Conservation (phyloP, 1,139 yeast species). For the Kluyveromyces marxianus region DNA sequence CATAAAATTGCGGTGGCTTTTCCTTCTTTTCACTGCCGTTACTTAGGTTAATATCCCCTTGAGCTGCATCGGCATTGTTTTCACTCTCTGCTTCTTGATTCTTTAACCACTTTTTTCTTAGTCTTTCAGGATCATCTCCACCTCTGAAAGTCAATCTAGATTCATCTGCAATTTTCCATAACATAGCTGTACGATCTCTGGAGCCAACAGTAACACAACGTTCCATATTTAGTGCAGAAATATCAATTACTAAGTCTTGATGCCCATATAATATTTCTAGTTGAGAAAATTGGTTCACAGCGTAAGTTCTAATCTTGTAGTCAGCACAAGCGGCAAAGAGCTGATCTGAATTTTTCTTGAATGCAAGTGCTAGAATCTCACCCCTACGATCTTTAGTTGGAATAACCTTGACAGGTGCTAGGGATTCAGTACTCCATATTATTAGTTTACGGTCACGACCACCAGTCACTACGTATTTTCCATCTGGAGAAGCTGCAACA, state of each 20-base stretch:
- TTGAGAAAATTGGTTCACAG: slow-evolving; percentile 79
- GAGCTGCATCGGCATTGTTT: slow-evolving; percentile 15
- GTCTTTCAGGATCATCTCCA: slow-evolving; percentile 54
- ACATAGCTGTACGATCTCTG: slow-evolving; percentile 88
- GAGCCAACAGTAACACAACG: slow-evolving; percentile 94
- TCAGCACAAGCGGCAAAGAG: slow-evolving; percentile 91
- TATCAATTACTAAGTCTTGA: slow-evolving; percentile 80
- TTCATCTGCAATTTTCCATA: slow-evolving; percentile 96
- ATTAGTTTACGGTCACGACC: slow-evolving; percentile 74
- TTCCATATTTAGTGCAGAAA: slow-evolving; percentile 73
- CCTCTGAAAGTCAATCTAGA: slow-evolving; percentile 89
- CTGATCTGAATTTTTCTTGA: slow-evolving; percentile 77
- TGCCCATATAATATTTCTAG: slow-evolving; percentile 91
- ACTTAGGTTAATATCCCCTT: no score
- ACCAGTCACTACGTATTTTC: slow-evolving; percentile 83
- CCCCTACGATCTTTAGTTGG: slow-evolving; percentile 67
- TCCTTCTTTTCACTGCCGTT: slow-evolving; percentile 1
- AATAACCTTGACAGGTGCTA: slow-evolving; percentile 67
- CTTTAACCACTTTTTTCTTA: slow-evolving; percentile 35
- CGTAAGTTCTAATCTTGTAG: slow-evolving; percentile 78
- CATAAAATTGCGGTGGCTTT: slow-evolving; percentile 37
- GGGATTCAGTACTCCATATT: slow-evolving; percentile 77
- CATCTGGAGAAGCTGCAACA: slow-evolving; percentile 82
- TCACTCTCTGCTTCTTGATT: slow-evolving; percentile 13
- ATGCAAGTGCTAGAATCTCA: slow-evolving; percentile 62